Evolutionary conservation across 768 basidiomycete genomes (phyloP).

Genomic region (Tylopilus subfusipes): DNA sequence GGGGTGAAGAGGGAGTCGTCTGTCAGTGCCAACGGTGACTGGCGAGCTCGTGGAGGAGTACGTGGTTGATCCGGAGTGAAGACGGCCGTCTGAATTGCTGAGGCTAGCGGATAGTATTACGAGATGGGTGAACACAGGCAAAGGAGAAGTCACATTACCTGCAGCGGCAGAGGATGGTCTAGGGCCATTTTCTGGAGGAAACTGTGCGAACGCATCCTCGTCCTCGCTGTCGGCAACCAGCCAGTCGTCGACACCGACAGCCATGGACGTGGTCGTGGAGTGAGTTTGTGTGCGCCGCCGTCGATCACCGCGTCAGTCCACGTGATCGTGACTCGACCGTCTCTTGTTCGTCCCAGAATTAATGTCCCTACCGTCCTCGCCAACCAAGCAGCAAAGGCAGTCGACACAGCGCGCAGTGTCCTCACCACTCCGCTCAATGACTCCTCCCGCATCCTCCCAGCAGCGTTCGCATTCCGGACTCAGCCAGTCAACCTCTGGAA

Average conservation of each 20-base stretch:
- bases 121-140: background rate
- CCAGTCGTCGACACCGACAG: conserved; percentile 32
- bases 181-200: background rate
- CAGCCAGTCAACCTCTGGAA: conserved; percentile 22
- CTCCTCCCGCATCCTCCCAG: conserved; percentile 28
- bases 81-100: conserved; percentile 19
- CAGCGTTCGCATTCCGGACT: conserved; percentile 15
- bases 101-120: conserved; percentile 1
- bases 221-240: conserved; percentile 51
- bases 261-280: conserved; percentile 11
- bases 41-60: conserved; percentile 14
- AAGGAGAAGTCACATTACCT: background rate
- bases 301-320: conserved; percentile 10
- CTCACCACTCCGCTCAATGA: conserved; percentile 45
- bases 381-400: conserved; percentile 17
- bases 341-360: too few species aligned
- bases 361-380: conserved; percentile 14
- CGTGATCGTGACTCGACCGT: conserved; percentile 24
- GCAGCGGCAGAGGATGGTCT: background rate
- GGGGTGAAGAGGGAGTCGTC: conserved; percentile 31
- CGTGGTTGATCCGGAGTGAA: conserved; percentile 13
- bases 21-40: conserved; percentile 1
- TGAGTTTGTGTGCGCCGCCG: background rate
- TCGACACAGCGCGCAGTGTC: conserved; percentile 36
- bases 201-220: conserved; percentile 19